A percentile compares a stretch with the other conserved stretches of the same genome.
phyloP scores from a whole-genome alignment of 345 rosid species.

The Pistacia integerrima region DNA sequence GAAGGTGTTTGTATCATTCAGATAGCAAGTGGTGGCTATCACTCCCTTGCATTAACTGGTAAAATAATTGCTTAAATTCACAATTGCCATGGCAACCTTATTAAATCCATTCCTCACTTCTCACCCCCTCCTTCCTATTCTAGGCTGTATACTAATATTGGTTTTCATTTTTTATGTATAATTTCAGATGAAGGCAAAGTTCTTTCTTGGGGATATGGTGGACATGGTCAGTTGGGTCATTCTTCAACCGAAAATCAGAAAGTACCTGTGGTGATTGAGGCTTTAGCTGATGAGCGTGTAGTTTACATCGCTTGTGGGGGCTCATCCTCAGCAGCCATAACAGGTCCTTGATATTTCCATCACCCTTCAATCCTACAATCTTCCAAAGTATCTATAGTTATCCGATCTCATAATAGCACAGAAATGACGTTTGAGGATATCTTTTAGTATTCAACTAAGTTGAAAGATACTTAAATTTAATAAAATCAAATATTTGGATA shows the following conservation, averaged over 20 bases:
- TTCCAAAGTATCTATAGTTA: no score
- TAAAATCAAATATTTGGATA: neutral
- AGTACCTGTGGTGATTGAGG: no score
- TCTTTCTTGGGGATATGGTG: no score
- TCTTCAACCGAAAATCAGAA: no score
- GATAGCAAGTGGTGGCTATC: constrained; percentile 91
- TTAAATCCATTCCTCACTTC: neutral
- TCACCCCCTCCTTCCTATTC: neutral
- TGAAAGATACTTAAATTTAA: no score
- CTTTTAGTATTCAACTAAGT: no score
- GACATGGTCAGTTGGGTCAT: no score
- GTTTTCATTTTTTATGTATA: no score
- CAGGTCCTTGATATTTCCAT: constrained; percentile 14
- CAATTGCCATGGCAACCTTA: neutral
- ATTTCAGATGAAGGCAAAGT: no score
- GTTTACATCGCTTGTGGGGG: constrained; percentile 85
- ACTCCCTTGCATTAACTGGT: constrained; percentile 89
- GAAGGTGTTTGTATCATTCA: constrained; percentile 57
- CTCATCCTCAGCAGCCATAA: constrained; percentile 86
- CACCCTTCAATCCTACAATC: neutral
- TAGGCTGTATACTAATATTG: neutral
- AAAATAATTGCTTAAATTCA: constrained; percentile 21
- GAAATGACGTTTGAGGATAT: no score
- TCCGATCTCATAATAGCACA: no score
- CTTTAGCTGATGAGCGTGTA: no score